These are phyloP conservation scores for Starmera stellimalicola DNA, from an alignment of 1,139 yeast species.

Conservation along the genomic window DNA sequence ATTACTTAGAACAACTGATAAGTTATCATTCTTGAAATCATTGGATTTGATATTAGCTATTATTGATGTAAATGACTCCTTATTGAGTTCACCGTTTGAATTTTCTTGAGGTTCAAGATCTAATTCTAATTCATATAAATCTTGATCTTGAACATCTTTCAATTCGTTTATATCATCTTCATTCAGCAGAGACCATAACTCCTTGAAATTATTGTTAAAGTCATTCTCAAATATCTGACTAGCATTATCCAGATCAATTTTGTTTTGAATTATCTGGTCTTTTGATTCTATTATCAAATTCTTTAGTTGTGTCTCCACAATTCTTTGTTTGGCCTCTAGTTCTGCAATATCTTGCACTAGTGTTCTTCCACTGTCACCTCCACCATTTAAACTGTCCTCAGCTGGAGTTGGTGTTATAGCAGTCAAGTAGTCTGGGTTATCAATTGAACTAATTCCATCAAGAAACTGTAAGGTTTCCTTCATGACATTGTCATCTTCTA, in stretches of 20 bases:
- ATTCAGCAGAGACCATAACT: slow-evolving; percentile 24
- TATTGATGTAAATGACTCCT: slow-evolving; percentile 24
- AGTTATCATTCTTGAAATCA: slow-evolving; percentile 16
- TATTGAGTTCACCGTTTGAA: slow-evolving; percentile 12
- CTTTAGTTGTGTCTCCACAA: slow-evolving; percentile 28
- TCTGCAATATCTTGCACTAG: slow-evolving; percentile 39
- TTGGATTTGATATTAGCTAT: slow-evolving; percentile 12
- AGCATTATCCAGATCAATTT: slow-evolving; percentile 20
- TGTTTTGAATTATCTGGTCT: slow-evolving; percentile 24
- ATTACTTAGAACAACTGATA: slow-evolving; percentile 44
- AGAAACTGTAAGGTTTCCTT: slow-evolving; percentile 6
- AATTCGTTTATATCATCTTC: slow-evolving; percentile 16
- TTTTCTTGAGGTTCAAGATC: slow-evolving; percentile 11
- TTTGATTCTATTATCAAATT: slow-evolving; percentile 23
- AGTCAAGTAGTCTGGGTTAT: slow-evolving; percentile 16
- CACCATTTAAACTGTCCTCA: slow-evolving; percentile 3
- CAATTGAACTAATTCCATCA: slow-evolving; percentile 14
- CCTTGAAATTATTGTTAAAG: slow-evolving; percentile 23
- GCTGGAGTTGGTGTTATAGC: slow-evolving; percentile 19
- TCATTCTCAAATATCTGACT: slow-evolving; percentile 20
- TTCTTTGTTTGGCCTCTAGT: slow-evolving; percentile 30
- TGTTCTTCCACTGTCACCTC: slow-evolving; percentile 8
- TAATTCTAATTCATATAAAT: slow-evolving; percentile 10
- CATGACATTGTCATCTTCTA: background rate
- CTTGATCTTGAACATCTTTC: slow-evolving; percentile 9